phyloP scores from a whole-genome alignment of 2,329 filamentous ascomycete species.

The Aspergillus piperis region DNA sequence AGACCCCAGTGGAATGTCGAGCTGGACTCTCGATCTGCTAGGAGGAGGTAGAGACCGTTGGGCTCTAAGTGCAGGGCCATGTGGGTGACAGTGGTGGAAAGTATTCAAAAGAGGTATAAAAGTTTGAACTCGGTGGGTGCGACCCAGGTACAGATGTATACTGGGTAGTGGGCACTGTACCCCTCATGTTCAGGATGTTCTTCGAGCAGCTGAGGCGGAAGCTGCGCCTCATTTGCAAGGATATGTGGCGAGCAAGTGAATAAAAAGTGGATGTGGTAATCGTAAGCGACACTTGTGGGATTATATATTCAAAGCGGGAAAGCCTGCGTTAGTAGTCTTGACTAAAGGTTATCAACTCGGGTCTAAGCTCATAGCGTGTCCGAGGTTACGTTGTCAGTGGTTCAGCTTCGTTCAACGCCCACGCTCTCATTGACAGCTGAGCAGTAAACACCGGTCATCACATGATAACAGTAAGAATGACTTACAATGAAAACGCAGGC shows the following conservation, averaged over 20 bases:
- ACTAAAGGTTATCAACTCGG: too few species aligned
- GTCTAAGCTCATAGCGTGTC: too few species aligned
- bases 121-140: too few species aligned
- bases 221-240: background rate
- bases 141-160: too few species aligned
- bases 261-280: background rate
- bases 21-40: background rate
- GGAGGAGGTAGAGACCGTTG: background rate
- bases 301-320: background rate
- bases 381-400: too few species aligned
- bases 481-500: too few species aligned
- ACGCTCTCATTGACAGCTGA: too few species aligned
- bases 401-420: too few species aligned
- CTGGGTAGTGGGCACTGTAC: background rate
- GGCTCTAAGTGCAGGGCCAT: background rate
- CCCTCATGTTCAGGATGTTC: background rate
- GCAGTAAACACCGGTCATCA: too few species aligned
- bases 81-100: background rate
- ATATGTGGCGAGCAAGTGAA: background rate
- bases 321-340: too few species aligned
- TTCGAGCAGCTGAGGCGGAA: background rate
- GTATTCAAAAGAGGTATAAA: background rate
- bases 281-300: background rate
- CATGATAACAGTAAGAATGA: too few species aligned
- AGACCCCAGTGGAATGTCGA: constrained; percentile 2